A percentile compares a stretch with the other conserved stretches of the same genome.
Conservation (phyloP, 2,329 filamentous ascomycete species). For the Fusarium sp. region DNA sequence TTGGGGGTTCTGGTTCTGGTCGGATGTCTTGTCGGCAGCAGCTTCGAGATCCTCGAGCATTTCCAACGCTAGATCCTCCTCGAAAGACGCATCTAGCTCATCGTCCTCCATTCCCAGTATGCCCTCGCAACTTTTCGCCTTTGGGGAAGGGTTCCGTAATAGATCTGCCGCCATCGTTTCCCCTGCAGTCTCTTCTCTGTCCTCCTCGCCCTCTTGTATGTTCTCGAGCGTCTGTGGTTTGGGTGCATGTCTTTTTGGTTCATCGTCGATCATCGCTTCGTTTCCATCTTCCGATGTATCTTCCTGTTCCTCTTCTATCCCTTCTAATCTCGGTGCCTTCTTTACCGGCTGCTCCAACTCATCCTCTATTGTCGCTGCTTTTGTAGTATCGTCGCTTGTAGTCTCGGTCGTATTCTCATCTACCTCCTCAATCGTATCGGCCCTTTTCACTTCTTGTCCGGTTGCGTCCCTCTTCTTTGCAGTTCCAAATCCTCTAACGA, state of each 20-base stretch:
- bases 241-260: neutral
- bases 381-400: neutral
- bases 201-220: neutral
- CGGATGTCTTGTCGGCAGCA: conserved; percentile 15
- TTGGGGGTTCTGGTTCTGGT: neutral
- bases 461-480: conserved; percentile 50
- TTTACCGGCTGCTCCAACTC: neutral
- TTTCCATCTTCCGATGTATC: conserved; percentile 8
- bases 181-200: neutral
- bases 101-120: conserved; percentile 43
- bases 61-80: conserved; percentile 48
- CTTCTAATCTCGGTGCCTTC: conserved; percentile 25
- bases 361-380: conserved; percentile 1
- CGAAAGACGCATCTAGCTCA: conserved; percentile 47
- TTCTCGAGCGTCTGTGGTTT: conserved; percentile 5
- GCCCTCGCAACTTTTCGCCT: neutral
- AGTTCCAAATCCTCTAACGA: conserved; percentile 59
- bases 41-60: conserved; percentile 45
- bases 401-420: neutral
- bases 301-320: conserved; percentile 32
- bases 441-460: conserved; percentile 36
- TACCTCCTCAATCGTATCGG: conserved; percentile 14
- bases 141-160: neutral
- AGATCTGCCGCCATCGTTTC: neutral
- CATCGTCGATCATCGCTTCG: neutral